Evolutionary conservation across 2,329 filamentous ascomycete genomes (phyloP).

Genomic region (Fusarium liriodendri): DNA sequence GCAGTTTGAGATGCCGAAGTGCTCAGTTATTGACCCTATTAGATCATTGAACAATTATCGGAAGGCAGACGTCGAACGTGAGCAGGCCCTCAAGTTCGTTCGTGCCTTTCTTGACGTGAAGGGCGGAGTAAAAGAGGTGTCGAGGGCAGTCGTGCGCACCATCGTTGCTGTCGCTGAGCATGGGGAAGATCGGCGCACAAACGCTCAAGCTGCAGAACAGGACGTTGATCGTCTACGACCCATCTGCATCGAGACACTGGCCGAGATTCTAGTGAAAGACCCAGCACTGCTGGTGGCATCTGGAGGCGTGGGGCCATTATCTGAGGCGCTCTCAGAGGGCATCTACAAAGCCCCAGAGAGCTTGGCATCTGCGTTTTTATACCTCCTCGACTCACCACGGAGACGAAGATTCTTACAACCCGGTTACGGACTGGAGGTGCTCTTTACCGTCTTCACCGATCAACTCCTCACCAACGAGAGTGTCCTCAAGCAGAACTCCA

Average conservation of each 20-base stretch:
- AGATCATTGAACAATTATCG: slow-evolving; percentile 92
- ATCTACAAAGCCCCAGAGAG: slow-evolving; percentile 94
- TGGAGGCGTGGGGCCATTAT: slow-evolving; percentile 86
- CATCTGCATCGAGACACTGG: slow-evolving; percentile 92
- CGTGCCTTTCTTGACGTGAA: slow-evolving; percentile 96
- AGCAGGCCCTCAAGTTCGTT: slow-evolving; percentile 97
- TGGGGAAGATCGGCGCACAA: slow-evolving; percentile 85
- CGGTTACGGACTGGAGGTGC: slow-evolving; percentile 87
- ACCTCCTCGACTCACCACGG: slow-evolving; percentile 86
- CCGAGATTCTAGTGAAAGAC: slow-evolving; percentile 90
- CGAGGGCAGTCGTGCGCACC: slow-evolving; percentile 86
- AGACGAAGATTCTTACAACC: slow-evolving; percentile 85
- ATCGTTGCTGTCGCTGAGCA: slow-evolving; percentile 93
- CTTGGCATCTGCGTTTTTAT: slow-evolving; percentile 86
- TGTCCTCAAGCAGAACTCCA: slow-evolving; percentile 84
- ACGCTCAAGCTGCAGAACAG: slow-evolving; percentile 75
- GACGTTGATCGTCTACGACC: slow-evolving; percentile 86
- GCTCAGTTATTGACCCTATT: slow-evolving; percentile 18
- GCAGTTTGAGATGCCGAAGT: not conserved
- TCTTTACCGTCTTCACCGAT: slow-evolving; percentile 95
- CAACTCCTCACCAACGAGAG: slow-evolving; percentile 70
- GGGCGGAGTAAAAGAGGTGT: slow-evolving; percentile 88
- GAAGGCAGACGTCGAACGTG: slow-evolving; percentile 95
- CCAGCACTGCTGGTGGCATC: slow-evolving; percentile 84
- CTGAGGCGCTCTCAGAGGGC: slow-evolving; percentile 91